A percentile compares a stretch with the other conserved stretches of the same genome.
phyloP scores from a whole-genome alignment of 176 grass and related monocot species.

The Carex pumila region DNA sequence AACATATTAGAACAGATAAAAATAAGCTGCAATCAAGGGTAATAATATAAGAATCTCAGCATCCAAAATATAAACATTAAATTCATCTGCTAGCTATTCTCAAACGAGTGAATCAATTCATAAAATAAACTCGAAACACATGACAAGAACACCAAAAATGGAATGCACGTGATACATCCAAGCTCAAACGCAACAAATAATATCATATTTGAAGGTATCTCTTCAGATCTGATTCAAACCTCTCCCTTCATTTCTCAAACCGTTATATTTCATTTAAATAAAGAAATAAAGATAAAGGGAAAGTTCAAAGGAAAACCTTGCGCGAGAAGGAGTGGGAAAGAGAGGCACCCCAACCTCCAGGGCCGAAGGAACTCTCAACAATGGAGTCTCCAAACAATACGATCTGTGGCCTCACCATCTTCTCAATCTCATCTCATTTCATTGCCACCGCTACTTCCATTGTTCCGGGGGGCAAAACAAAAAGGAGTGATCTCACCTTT shows the following conservation, averaged over 20 bases:
- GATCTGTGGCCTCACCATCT: conserved; percentile 20
- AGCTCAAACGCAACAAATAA: neutral
- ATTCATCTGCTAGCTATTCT: neutral
- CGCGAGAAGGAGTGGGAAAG: conserved; percentile 14
- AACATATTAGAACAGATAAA: neutral
- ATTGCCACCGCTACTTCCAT: neutral
- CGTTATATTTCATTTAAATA: neutral
- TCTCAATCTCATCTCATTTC: neutral
- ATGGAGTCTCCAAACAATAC: conserved; percentile 19
- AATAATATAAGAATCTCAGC: neutral
- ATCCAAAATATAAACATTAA: neutral
- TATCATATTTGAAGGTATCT: neutral
- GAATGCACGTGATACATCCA: neutral
- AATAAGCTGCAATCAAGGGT: neutral
- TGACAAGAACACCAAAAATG: neutral
- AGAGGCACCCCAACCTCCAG: conserved; percentile 6
- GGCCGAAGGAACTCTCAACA: neutral
- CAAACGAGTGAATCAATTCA: neutral
- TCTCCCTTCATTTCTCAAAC: neutral
- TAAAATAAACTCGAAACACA: neutral
- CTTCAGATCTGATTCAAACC: neutral
- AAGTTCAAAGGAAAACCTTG: neutral
- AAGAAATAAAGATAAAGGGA: neutral
- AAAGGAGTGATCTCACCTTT: neutral
- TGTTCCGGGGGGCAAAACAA: neutral